These are phyloP conservation scores for Aspergillus mulundensis DNA, from an alignment of 495 filamentous ascomycete species.

Conservation along the genomic window DNA sequence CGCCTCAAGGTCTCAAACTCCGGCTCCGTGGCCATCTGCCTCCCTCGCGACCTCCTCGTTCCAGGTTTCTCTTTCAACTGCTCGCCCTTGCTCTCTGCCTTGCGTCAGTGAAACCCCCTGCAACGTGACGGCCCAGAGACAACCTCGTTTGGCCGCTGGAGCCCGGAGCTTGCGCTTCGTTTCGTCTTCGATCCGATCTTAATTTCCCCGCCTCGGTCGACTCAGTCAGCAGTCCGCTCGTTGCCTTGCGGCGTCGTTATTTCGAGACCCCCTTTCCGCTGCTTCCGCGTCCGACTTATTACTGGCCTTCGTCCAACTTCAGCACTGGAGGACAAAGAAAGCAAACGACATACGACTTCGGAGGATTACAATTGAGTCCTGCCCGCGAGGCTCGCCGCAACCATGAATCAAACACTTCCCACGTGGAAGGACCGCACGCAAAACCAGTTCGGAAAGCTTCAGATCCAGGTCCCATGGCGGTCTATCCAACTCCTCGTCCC, in stretches of 20 bases:
- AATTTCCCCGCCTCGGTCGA: slow-evolving; percentile 13
- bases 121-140: slow-evolving; percentile 26
- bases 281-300: slow-evolving; percentile 9
- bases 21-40: slow-evolving; percentile 25
- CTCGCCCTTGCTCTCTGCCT: slow-evolving; percentile 30
- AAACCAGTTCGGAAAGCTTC: slow-evolving; percentile 45
- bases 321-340: background rate
- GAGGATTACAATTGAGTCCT: slow-evolving; percentile 23
- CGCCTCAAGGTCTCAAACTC: slow-evolving; percentile 12
- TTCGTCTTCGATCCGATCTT: slow-evolving; percentile 7
- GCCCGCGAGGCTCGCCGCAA: slow-evolving; percentile 23
- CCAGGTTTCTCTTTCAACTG: slow-evolving; percentile 12
- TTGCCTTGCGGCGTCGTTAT: slow-evolving; percentile 14
- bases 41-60: slow-evolving; percentile 22
- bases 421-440: slow-evolving; percentile 51
- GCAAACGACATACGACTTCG: background rate
- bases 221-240: slow-evolving; percentile 16
- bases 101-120: slow-evolving; percentile 27
- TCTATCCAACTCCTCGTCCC: slow-evolving; percentile 55
- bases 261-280: slow-evolving; percentile 21
- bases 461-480: slow-evolving; percentile 48
- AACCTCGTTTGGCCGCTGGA: slow-evolving; percentile 28
- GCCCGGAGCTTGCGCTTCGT: slow-evolving; percentile 22
- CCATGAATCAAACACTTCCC: slow-evolving; percentile 41
- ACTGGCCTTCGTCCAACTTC: slow-evolving; percentile 3